Evolutionary conservation across 805 yeast genomes (phyloP), one percentile per base, ranked within the genome.

Genomic region (Teunomyces stri): DNA sequence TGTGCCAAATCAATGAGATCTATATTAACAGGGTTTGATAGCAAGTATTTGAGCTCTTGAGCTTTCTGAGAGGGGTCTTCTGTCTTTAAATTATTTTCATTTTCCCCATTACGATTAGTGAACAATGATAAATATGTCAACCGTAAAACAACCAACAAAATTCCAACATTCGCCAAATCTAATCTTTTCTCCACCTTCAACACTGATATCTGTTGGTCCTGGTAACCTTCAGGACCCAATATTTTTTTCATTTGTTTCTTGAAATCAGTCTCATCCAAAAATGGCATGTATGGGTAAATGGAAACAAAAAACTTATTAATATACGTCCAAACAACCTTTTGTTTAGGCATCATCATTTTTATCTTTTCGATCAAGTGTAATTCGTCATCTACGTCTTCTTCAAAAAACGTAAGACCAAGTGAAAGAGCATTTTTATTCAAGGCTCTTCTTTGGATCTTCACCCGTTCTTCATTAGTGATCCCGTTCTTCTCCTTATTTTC

Each of bases 111-210:
- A 28, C 60, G 53, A 46, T 72, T 73, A n/a, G 74, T 62, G 51
- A 71, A 69, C 11, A 70, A 50, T 1, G 74, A 58, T 28, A 73
- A 57, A 50, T 70, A 70, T 7, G 68, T 54, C 18, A 71, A 54
- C 30, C 76, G 53, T 13, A 70, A 50, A 6, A 71, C 60, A 21
- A 68, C 47, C 46, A 72, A 55, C 10, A 71, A 54, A 1, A 63
- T 55, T 3, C 74, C 75, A 28, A 71, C 49, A 44, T 54, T 45
- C 16, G 72, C 65, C 49, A 70, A 57, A 49, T 72, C 73, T 40
- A 66, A 46, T 44, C 67, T 58, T 44, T 56, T 62, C 35, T 61
- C 66, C 21, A 70, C 53, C 30, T 60, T 64, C 6, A 71, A 44
- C 31, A 54, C 56, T 6, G 48, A 48, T 5, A 65, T 43, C 4